Conservation (phyloP, 331 rosid species). For the Quercus tomentella region DNA sequence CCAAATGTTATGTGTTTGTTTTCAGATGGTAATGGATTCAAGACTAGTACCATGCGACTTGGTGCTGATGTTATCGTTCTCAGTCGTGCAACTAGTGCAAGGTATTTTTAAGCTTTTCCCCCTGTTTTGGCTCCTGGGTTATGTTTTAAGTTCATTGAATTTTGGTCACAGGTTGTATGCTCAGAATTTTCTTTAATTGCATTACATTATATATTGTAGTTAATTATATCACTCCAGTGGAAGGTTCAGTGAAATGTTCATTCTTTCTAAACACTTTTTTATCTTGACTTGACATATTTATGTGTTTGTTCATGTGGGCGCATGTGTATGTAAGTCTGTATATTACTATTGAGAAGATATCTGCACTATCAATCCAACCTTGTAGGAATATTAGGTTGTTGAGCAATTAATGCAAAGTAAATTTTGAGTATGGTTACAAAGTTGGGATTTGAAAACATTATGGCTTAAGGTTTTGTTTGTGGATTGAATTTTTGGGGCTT, state of each 20-base stretch:
- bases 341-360: background rate
- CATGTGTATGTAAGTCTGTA: background rate
- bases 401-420: background rate
- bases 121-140: background rate
- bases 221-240: background rate
- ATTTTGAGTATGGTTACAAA: background rate
- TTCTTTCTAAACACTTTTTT: background rate
- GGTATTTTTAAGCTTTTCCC: conserved; percentile 38
- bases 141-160: background rate
- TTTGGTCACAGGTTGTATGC: background rate
- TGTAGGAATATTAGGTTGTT: background rate
- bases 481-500: background rate
- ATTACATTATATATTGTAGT: background rate
- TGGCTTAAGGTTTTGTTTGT: background rate
- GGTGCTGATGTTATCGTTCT: conserved; percentile 95
- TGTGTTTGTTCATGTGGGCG: background rate
- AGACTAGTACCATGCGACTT: conserved; percentile 94
- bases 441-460: background rate
- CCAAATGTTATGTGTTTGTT: background rate
- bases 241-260: background rate
- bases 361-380: background rate
- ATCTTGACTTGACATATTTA: background rate
- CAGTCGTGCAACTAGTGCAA: conserved; percentile 53
- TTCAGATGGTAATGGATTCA: conserved; percentile 98
- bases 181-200: background rate